phyloP scores from a whole-genome alignment of 179 eudicot genomes.

The Corrigiola litoralis region DNA sequence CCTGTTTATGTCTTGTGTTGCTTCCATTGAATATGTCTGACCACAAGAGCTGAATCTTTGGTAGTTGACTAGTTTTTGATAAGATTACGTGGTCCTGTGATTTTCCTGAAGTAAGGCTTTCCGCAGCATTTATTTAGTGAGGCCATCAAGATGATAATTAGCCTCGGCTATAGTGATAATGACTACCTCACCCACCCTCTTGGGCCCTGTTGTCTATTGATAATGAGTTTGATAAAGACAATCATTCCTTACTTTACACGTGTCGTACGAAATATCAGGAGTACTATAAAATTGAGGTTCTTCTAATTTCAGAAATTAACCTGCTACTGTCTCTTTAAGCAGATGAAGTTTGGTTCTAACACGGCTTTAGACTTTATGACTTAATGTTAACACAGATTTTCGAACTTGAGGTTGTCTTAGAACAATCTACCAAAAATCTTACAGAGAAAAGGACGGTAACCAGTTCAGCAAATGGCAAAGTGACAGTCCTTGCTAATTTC shows the following conservation, averaged over 20 bases:
- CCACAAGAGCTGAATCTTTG: conserved; percentile 2
- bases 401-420: too few relatives aligned
- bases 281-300: background rate
- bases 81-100: conserved; percentile 8
- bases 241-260: conserved; percentile 4
- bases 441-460: too few relatives aligned
- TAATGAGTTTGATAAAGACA: background rate
- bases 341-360: background rate
- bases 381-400: too few relatives aligned
- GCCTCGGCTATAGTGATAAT: too few relatives aligned
- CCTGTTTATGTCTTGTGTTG: conserved; percentile 11
- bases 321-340: background rate
- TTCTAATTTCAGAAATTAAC: background rate
- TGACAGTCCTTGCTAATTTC: too few relatives aligned
- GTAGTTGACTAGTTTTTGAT: conserved; percentile 11
- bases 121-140: background rate
- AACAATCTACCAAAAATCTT: too few relatives aligned
- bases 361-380: too few relatives aligned
- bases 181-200: too few relatives aligned
- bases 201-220: background rate
- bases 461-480: too few relatives aligned
- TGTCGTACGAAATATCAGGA: background rate
- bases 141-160: conserved; percentile 9
- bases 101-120: background rate
- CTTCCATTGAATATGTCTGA: background rate